Percentiles rank a stretch among this genome's conserved stretches.
These are phyloP conservation scores for Maudiozyma turicensis DNA, from an alignment of 805 yeast genomes.

Conservation along the genomic window DNA sequence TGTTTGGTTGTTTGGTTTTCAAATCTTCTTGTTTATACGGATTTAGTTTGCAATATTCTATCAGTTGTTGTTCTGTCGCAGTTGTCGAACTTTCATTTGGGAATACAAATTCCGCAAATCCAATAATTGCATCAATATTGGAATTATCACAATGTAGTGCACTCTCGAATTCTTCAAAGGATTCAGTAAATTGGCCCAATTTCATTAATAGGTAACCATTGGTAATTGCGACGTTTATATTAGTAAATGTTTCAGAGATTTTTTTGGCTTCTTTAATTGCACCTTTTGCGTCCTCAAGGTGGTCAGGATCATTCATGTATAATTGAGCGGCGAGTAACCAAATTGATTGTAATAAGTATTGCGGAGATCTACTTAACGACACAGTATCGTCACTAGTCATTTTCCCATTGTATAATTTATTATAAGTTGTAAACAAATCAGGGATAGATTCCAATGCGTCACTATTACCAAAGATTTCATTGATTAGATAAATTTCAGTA, in stretches of 20 bases:
- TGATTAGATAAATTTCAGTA: constrained; percentile 64
- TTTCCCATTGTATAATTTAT: constrained; percentile 34
- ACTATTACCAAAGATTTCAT: constrained; percentile 46
- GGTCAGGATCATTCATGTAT: constrained; percentile 38
- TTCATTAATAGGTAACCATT: constrained; percentile 29
- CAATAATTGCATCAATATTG: constrained; percentile 45
- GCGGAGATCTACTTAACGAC: constrained; percentile 17
- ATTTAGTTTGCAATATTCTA: constrained; percentile 1
- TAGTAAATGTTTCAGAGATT: constrained; percentile 36
- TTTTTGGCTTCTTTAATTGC: constrained; percentile 66
- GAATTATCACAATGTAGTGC: constrained; percentile 43
- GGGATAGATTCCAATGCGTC: constrained; percentile 57
- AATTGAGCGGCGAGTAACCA: constrained; percentile 71
- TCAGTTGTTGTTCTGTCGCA: constrained; percentile 2
- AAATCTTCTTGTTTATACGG: no score
- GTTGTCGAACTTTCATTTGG: constrained; percentile 27
- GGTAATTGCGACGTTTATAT: constrained; percentile 21
- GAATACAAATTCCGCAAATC: constrained; percentile 42
- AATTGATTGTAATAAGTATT: constrained; percentile 42
- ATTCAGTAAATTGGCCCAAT: constrained; percentile 32
- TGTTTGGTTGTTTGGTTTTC: no score
- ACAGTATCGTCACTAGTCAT: neutral
- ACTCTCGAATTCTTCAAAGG: constrained; percentile 57
- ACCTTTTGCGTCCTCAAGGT: constrained; percentile 52
- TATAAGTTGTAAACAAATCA: constrained; percentile 52